Evolutionary conservation across 345 rosid genomes (phyloP).

Genomic region (Aquilaria malaccensis): DNA sequence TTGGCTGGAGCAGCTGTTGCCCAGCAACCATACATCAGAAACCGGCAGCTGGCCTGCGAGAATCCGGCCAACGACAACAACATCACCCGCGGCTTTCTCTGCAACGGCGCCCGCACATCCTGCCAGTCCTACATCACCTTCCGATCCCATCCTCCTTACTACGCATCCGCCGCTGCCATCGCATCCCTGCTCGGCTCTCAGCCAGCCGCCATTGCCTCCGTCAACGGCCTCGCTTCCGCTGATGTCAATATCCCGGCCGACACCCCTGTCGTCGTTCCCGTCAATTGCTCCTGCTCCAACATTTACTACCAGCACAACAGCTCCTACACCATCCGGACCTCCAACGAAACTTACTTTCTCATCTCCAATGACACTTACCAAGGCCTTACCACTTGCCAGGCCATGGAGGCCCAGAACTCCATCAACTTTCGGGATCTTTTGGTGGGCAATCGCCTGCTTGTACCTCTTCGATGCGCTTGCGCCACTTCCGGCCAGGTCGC

Average conservation of each 20-base stretch:
- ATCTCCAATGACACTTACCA: slow-evolving; percentile 82
- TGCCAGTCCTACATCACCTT: slow-evolving; percentile 78
- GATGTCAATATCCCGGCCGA: slow-evolving; percentile 22
- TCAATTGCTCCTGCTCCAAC: slow-evolving; percentile 55
- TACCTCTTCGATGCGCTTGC: slow-evolving; percentile 82
- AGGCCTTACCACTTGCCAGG: slow-evolving; percentile 86
- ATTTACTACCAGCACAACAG: slow-evolving; percentile 64
- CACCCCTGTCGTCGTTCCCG: slow-evolving; percentile 39
- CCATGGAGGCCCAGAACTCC: slow-evolving; percentile 59
- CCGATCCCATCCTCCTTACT: slow-evolving; percentile 41
- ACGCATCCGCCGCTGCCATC: slow-evolving; percentile 34
- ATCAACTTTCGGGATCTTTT: slow-evolving; percentile 17
- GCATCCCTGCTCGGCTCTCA: slow-evolving; percentile 30
- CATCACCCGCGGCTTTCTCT: slow-evolving; percentile 40
- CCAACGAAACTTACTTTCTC: slow-evolving; percentile 24
- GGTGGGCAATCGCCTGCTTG: slow-evolving; percentile 23
- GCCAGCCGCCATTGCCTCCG: slow-evolving; percentile 36
- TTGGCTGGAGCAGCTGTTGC: not conserved
- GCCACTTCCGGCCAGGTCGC: slow-evolving; percentile 54
- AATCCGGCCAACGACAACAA: slow-evolving; percentile 12
- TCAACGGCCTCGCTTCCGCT: slow-evolving; percentile 47
- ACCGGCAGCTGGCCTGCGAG: slow-evolving; percentile 44
- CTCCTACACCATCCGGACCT: slow-evolving; percentile 31
- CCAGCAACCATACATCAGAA: slow-evolving; percentile 63
- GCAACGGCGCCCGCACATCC: slow-evolving; percentile 36